Evolutionary conservation across 352 stramenopile species (phyloP).

Genomic region (Globisporangium okanoganense): DNA sequence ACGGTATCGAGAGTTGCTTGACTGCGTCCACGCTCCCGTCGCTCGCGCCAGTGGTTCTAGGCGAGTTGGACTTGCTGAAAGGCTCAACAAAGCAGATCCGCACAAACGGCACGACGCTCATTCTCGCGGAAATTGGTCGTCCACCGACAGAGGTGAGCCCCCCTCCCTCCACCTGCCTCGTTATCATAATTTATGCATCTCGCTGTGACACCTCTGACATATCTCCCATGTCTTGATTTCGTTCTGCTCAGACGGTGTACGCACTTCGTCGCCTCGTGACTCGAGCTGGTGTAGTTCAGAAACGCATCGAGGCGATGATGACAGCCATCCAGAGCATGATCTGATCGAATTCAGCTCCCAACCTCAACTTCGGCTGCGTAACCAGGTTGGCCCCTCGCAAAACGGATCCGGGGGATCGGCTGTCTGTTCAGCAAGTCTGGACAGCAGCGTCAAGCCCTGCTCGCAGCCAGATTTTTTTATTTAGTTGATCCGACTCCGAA

Average conservation of each 20-base stretch:
- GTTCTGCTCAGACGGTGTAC: constrained; percentile 26
- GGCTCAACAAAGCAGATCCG: constrained; percentile 63
- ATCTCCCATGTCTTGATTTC: not conserved
- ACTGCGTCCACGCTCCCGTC: constrained; percentile 33
- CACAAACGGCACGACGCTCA: constrained; percentile 58
- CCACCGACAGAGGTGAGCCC: constrained; percentile 32
- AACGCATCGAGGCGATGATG: constrained; percentile 44
- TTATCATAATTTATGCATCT: too few species aligned
- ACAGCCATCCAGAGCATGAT: constrained; percentile 17
- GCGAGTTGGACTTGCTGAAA: constrained; percentile 53
- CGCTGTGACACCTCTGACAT: not conserved
- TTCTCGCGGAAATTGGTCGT: constrained; percentile 46
- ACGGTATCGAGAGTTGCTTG: constrained; percentile 48
- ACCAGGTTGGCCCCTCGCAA: not conserved
- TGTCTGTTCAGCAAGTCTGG: not conserved
- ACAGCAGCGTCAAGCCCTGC: not conserved
- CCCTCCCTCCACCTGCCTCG: not conserved
- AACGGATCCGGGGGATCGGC: not conserved
- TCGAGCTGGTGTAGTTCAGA: constrained; percentile 43
- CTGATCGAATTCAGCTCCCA: constrained; percentile 14
- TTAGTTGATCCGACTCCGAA: constrained; percentile 17
- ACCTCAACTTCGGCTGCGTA: not conserved
- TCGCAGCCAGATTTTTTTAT: constrained; percentile 13
- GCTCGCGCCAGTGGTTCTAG: constrained; percentile 31
- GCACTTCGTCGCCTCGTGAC: constrained; percentile 52